phyloP scores from a whole-genome alignment of 306 rosid genomes.

The barrel medic (Medicago truncatula) region MtrunA17r5.0-ANR NC_053043.1:45371501-45372000 shows the following conservation, averaged over 20 bases:
- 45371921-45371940: constrained; percentile 8
- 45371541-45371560: constrained; percentile 46
- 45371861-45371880: constrained; percentile 37
- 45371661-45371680: constrained; percentile 29
- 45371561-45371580: constrained; percentile 25
- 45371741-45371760: constrained; percentile 47
- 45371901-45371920: background rate
- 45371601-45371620: background rate
- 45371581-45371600: background rate
- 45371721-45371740: constrained; percentile 58
- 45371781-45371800: constrained; percentile 71
- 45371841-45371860: constrained; percentile 68
- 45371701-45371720: constrained; percentile 52
- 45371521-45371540: no score
- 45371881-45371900: background rate
- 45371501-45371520: no score
- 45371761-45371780: constrained; percentile 44
- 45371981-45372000: constrained; percentile 9
- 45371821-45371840: background rate
- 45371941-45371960: constrained; percentile 7
- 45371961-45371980: constrained; percentile 5
- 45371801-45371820: constrained; percentile 50
- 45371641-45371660: background rate
- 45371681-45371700: constrained; percentile 47
- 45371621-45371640: background rate